Conservation (phyloP, 176 grass and related monocot species). For the Dactylis glomerata region DNA sequence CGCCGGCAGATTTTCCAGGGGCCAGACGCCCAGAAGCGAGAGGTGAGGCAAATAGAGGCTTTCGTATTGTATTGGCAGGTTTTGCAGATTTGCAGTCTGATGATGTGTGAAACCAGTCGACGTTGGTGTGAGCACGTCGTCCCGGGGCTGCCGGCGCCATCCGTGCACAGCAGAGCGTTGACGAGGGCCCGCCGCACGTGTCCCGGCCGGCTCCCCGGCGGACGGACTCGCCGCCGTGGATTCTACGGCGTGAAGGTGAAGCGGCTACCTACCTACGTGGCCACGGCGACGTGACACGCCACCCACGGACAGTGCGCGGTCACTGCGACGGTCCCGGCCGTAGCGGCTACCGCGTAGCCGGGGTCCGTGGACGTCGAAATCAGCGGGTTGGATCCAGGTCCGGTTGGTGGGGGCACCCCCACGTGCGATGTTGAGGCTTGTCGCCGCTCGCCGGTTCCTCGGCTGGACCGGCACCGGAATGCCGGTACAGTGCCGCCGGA, state of each 20-base stretch:
- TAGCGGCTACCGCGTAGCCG: background rate
- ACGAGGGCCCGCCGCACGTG: conserved; percentile 48
- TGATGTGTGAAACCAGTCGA: conserved; percentile 13
- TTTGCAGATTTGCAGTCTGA: background rate
- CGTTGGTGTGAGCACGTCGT: conserved; percentile 5
- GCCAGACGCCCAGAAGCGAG: background rate
- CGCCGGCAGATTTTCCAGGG: conserved; percentile 24
- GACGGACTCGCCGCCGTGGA: conserved; percentile 17
- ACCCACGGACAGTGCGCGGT: conserved; percentile 19
- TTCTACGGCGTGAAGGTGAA: conserved; percentile 37
- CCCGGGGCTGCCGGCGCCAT: background rate
- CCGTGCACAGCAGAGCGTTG: background rate
- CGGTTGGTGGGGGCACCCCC: conserved; percentile 42
- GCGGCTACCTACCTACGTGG: background rate
- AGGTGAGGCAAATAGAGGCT: background rate
- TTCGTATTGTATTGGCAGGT: background rate
- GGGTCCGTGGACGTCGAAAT: conserved; percentile 2
- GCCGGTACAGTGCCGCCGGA: background rate
- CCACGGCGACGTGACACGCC: conserved; percentile 33
- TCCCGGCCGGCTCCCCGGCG: conserved; percentile 8
- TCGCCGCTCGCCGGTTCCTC: background rate
- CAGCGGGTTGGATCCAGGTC: conserved; percentile 32
- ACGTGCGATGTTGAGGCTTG: conserved; percentile 55
- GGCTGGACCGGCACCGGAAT: background rate
- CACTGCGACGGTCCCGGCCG: background rate